phyloP scores from a whole-genome alignment of 805 yeast genomes.

The Lipomyces orientalis region DNA sequence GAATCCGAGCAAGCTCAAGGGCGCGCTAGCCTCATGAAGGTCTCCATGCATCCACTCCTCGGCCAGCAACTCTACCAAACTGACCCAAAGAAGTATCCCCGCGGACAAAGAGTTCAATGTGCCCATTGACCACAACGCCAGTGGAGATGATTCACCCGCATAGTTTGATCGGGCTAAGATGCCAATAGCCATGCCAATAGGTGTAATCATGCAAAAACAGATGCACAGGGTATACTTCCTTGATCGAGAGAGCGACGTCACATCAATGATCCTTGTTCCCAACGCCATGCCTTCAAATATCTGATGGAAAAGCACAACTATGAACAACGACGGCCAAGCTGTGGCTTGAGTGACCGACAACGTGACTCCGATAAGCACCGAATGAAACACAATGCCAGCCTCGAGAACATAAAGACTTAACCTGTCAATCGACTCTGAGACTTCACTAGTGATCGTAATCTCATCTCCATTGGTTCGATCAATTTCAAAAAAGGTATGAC shows the following conservation, averaged over 20 bases:
- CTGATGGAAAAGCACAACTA: conserved; percentile 77
- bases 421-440: conserved; percentile 28
- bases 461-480: not conserved
- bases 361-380: conserved; percentile 73
- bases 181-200: conserved; percentile 79
- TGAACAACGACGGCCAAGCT: conserved; percentile 66
- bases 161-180: conserved; percentile 66
- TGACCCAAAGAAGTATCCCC: conserved; percentile 78
- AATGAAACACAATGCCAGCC: conserved; percentile 76
- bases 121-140: conserved; percentile 58
- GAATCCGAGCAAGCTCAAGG: conserved; percentile 60
- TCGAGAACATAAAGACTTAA: conserved; percentile 53
- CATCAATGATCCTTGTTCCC: conserved; percentile 74
- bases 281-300: conserved; percentile 86
- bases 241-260: conserved; percentile 40
- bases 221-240: conserved; percentile 38
- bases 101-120: conserved; percentile 76
- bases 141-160: conserved; percentile 24
- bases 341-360: conserved; percentile 71
- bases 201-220: conserved; percentile 68
- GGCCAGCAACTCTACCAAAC: conserved; percentile 79
- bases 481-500: conserved; percentile 57
- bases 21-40: conserved; percentile 64
- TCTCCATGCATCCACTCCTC: conserved; percentile 70
- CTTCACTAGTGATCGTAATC: conserved; percentile 2